These are phyloP conservation scores for Evansstolkia leycettana DNA, from an alignment of 495 filamentous ascomycete genomes.

Conservation along the genomic window DNA sequence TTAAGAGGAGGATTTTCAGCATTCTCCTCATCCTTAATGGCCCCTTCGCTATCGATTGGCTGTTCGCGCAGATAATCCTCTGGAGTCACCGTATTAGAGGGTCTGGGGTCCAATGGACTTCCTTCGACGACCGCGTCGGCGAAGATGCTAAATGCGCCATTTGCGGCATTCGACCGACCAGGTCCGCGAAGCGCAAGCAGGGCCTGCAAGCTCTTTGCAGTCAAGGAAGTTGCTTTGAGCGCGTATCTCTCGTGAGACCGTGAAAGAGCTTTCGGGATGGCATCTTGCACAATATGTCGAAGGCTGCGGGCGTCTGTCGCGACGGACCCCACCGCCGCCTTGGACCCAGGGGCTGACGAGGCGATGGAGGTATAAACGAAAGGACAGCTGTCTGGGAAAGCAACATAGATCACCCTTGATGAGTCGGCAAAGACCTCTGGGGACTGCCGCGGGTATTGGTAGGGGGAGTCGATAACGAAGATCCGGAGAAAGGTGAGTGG, in stretches of 20 bases:
- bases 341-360: conserved; percentile 19
- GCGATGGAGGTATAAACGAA: conserved; percentile 60
- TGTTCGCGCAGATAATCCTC: conserved; percentile 25
- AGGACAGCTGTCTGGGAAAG: conserved; percentile 67
- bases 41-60: conserved; percentile 12
- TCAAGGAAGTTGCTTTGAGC: conserved; percentile 50
- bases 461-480: conserved; percentile 61
- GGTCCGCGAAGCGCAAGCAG: conserved; percentile 54
- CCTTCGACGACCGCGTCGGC: conserved; percentile 47
- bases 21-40: too few relatives aligned
- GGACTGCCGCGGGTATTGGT: conserved; percentile 37
- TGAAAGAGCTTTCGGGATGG: conserved; percentile 67
- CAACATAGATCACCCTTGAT: conserved; percentile 58
- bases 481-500: conserved; percentile 63
- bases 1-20: not conserved
- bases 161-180: conserved; percentile 51
- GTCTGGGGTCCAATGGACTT: conserved; percentile 43
- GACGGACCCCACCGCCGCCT: conserved; percentile 13
- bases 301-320: conserved; percentile 49
- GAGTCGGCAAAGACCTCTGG: conserved; percentile 33
- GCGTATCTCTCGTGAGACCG: conserved; percentile 54
- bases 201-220: conserved; percentile 53
- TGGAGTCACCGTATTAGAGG: conserved; percentile 25
- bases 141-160: conserved; percentile 71
- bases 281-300: conserved; percentile 55